Conservation (phyloP, 805 yeast species). For the Debaryomyces maramus region DNA sequence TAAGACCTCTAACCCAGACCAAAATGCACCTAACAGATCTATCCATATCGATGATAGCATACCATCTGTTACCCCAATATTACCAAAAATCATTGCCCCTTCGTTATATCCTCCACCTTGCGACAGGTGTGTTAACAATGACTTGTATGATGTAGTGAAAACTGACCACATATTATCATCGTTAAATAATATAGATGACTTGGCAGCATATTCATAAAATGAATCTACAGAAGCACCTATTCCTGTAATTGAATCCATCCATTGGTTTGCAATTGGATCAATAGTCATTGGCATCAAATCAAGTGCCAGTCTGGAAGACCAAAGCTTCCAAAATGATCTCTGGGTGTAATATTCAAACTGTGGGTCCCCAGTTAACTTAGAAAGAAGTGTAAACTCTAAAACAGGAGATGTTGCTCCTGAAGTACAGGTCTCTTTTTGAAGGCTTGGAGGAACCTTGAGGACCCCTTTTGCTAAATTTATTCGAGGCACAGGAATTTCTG, state of each 20-base stretch:
- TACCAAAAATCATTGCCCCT: slow-evolving; percentile 48
- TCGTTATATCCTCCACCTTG: slow-evolving; percentile 23
- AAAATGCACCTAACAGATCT: slow-evolving; percentile 84
- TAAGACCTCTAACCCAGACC: slow-evolving; percentile 80
- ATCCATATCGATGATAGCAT: slow-evolving; percentile 62
- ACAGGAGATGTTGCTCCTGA: slow-evolving; percentile 87
- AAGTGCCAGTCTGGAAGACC: slow-evolving; percentile 63
- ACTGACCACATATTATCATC: slow-evolving; percentile 65
- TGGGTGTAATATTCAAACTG: slow-evolving; percentile 64
- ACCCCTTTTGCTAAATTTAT: slow-evolving; percentile 64
- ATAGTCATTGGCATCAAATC: slow-evolving; percentile 79
- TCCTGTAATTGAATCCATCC: slow-evolving; percentile 67
- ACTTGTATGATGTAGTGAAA: slow-evolving; percentile 50
- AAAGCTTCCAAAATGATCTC: slow-evolving; percentile 63
- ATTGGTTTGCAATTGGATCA: slow-evolving; percentile 54
- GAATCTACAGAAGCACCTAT: slow-evolving; percentile 92
- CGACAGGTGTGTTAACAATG: slow-evolving; percentile 50
- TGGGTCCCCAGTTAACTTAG: slow-evolving; percentile 71
- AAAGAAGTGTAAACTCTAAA: slow-evolving; percentile 75
- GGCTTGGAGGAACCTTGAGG: slow-evolving; percentile 38
- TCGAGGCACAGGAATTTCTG: slow-evolving; percentile 77
- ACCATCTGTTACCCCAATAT: slow-evolving; percentile 59
- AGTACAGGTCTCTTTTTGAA: slow-evolving; percentile 71
- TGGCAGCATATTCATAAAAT: slow-evolving; percentile 83
- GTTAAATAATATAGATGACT: slow-evolving; percentile 66